phyloP scores from a whole-genome alignment of 306 rosid species.

The Begonia fuchsioides region DNA sequence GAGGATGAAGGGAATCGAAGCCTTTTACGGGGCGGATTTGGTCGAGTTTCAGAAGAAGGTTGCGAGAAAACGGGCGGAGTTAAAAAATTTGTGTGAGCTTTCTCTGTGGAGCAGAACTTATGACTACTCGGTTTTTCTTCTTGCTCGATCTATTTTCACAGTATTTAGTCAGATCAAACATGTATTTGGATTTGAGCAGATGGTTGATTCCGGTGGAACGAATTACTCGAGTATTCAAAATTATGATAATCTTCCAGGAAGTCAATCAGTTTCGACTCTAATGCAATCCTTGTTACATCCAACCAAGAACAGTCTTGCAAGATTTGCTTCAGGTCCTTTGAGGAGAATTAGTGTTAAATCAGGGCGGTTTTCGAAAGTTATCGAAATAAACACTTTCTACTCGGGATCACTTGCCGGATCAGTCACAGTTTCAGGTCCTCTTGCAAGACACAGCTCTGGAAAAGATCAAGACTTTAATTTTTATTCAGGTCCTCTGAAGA shows the following conservation, averaged over 20 bases:
- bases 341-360: constrained; percentile 32
- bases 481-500: constrained; percentile 72
- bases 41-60: constrained; percentile 71
- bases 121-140: constrained; percentile 49
- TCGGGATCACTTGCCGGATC: constrained; percentile 69
- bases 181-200: constrained; percentile 55
- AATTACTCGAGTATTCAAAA: constrained; percentile 20
- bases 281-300: constrained; percentile 49
- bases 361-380: constrained; percentile 20
- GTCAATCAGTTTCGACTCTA: constrained; percentile 60
- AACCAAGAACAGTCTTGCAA: constrained; percentile 29
- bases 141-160: constrained; percentile 73
- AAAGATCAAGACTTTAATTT: constrained; percentile 27
- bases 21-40: constrained; percentile 30
- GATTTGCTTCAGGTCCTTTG: constrained; percentile 89
- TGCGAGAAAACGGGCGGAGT: constrained; percentile 62
- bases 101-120: constrained; percentile 83
- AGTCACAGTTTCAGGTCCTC: constrained; percentile 41
- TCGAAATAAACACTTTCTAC: constrained; percentile 29
- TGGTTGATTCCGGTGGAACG: constrained; percentile 20
- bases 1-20: constrained; percentile 59
- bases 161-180: constrained; percentile 56
- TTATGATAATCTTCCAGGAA: constrained; percentile 38
- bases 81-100: constrained; percentile 48
- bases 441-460: constrained; percentile 42